Conservation (phyloP, 176 grass and related monocot genomes). For the Zoysia japonica region DNA sequence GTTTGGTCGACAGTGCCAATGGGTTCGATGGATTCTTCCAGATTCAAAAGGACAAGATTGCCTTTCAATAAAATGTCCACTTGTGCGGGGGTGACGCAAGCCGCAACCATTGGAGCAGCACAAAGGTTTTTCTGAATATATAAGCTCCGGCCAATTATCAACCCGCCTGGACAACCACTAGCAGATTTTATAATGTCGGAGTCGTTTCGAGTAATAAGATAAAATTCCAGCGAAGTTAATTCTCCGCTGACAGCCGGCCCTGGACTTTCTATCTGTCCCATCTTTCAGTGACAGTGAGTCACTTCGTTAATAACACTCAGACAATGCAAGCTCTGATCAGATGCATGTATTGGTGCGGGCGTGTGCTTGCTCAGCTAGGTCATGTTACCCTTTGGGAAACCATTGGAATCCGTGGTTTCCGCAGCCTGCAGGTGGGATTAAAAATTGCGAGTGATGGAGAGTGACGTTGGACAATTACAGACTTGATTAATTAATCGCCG, state of each 20-base stretch:
- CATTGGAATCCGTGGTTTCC: conserved; percentile 19
- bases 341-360: neutral
- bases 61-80: conserved; percentile 1
- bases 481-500: conserved; percentile 2
- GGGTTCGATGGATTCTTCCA: conserved; percentile 39
- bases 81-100: conserved; percentile 40
- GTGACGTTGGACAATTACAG: neutral
- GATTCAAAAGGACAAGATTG: conserved; percentile 52
- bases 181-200: conserved; percentile 9
- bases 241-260: neutral
- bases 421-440: neutral
- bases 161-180: neutral
- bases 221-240: too few relatives aligned
- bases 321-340: neutral
- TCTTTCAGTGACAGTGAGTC: neutral
- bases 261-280: neutral
- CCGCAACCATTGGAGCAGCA: conserved; percentile 4
- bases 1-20: conserved; percentile 7
- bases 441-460: neutral
- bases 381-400: conserved; percentile 37
- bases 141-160: conserved; percentile 40
- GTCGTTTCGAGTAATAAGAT: neutral
- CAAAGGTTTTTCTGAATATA: conserved; percentile 48
- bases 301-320: neutral
- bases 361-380: neutral